Evolutionary conservation across 2,329 filamentous ascomycete species (phyloP), one percentile per base, ranked within the genome.

Genomic region (Fusarium tricinctum): DNA sequence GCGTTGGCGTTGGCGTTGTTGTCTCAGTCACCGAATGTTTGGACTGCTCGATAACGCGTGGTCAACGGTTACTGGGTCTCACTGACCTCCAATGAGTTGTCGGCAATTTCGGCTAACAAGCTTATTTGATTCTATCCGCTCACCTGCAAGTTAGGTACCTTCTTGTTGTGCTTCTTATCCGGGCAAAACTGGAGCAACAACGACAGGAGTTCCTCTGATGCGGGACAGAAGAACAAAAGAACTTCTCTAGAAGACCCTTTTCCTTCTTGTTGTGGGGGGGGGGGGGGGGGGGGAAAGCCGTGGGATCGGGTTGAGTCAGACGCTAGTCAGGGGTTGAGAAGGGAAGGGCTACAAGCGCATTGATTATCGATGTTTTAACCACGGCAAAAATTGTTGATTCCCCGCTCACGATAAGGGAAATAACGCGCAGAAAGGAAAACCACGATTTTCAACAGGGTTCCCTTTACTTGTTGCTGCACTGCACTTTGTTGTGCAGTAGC

Each of bases 181-280:
- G 54, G 63, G 55, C 63, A 61, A 66, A 56, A 66, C 45, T 66
- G 63, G 62, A 66, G 62, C 55, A 50, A 40, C 17, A 44, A 45
- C 43, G 49, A 53, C 50, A 66, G 43, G 51, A 69, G 45, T 43
- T 56, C 47, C 33, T 53, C n/a, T 44, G 28, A 46, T 40, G 60
- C 23, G 54, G 45, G 46, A 68, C 56, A 62, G n/a, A 53, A 44
- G 58, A 38, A 47, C 58, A 64, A 66, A 56, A 46, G 56, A 56
- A 55, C 46, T 66, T 38, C 35, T 69, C 66, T 59, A 70, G 66
- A 69, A 70, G 44, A 69, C 48, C 45, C 50, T 48, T 26, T 61
- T 49, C 22, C 43, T 51, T 55, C 50, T 65, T 35, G 15, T 66
- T 62, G 50, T 62, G 60, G 63, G 50, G 50, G n/a, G n/a, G 62